Percentiles rank a stretch among this genome's conserved stretches.
Conservation (phyloP, 2,329 filamentous ascomycete genomes). For the Pyrenochaeta sp. region DNA sequence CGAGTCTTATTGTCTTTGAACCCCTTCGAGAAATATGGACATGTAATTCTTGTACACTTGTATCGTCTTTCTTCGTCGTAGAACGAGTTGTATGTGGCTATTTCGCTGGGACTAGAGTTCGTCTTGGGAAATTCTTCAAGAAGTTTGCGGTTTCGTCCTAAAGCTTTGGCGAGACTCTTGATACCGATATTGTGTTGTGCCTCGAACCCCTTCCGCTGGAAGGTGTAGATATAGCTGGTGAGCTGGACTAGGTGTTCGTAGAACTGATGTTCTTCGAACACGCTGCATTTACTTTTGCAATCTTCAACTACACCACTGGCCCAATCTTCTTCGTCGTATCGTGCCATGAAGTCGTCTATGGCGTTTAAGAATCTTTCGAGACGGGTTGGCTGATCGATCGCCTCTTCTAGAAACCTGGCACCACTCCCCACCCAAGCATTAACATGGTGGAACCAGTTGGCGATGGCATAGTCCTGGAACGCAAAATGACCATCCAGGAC, state of each 20-base stretch:
- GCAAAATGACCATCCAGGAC: constrained; percentile 29
- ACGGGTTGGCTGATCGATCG: not conserved
- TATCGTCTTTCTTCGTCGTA: constrained; percentile 50
- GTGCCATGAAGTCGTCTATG: constrained; percentile 28
- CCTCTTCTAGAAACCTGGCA: constrained; percentile 20
- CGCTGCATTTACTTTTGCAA: constrained; percentile 20
- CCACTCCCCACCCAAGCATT: constrained; percentile 32
- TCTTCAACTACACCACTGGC: constrained; percentile 12
- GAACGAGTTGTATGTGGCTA: constrained; percentile 22
- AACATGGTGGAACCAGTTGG: constrained; percentile 40
- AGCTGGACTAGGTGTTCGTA: constrained; percentile 32
- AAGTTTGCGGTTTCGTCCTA: constrained; percentile 36
- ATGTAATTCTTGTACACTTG: constrained; percentile 54
- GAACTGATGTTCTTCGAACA: constrained; percentile 18
- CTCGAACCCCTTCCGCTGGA: constrained; percentile 37
- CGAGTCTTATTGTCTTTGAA: constrained; percentile 41
- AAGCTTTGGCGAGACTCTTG: constrained; percentile 24
- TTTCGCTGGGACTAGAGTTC: constrained; percentile 9
- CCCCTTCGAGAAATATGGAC: constrained; percentile 54
- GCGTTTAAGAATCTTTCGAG: constrained; percentile 16
- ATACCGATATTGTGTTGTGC: constrained; percentile 42
- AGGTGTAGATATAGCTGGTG: constrained; percentile 39
- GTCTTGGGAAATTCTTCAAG: constrained; percentile 35
- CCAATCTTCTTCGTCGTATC: constrained; percentile 28
- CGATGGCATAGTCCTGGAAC: constrained; percentile 41